A percentile compares a stretch with the other conserved stretches of the same genome.
These are phyloP conservation scores for Gaertneriomyces semiglobifer DNA, from an alignment of 192 early-diverging fungal genomes.

Conservation along the genomic window DNA sequence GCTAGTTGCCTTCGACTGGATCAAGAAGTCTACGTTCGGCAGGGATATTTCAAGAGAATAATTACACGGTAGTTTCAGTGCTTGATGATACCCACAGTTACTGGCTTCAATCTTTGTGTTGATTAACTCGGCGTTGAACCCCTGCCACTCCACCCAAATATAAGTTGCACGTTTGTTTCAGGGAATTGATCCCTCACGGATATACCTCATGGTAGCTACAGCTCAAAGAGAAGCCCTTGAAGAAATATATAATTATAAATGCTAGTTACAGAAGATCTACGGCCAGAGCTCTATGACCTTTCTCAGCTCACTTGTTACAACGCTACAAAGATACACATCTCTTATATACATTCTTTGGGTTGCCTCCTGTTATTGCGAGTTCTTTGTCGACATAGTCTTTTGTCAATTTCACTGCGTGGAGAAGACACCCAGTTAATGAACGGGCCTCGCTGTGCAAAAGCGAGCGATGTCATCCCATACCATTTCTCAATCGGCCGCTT, in stretches of 20 bases:
- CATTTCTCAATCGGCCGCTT: background rate
- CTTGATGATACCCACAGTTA: background rate
- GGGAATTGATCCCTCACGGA: background rate
- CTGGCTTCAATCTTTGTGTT: background rate
- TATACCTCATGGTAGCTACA: background rate
- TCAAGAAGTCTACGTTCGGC: constrained; percentile 85
- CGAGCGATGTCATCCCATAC: background rate
- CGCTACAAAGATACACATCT: constrained; percentile 18
- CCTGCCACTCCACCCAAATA: background rate
- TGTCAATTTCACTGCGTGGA: background rate
- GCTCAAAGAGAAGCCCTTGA: background rate
- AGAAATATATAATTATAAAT: too few relatives aligned
- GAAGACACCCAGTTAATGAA: too few relatives aligned
- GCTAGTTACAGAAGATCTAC: too few relatives aligned
- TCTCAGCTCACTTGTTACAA: background rate
- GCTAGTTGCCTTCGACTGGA: constrained; percentile 86
- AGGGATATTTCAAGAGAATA: constrained; percentile 91
- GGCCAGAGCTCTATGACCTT: too few relatives aligned
- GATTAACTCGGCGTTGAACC: background rate
- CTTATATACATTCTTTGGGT: constrained; percentile 15
- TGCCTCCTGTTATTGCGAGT: constrained; percentile 19
- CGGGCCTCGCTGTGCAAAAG: too few relatives aligned
- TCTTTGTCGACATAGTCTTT: constrained; percentile 16
- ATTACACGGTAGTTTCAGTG: constrained; percentile 5
- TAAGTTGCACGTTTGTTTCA: background rate